A percentile compares a stretch with the other conserved stretches of the same genome.
Evolutionary conservation across 305 asterid genomes (phyloP).

Genomic region (Nicotiana rustica): DNA sequence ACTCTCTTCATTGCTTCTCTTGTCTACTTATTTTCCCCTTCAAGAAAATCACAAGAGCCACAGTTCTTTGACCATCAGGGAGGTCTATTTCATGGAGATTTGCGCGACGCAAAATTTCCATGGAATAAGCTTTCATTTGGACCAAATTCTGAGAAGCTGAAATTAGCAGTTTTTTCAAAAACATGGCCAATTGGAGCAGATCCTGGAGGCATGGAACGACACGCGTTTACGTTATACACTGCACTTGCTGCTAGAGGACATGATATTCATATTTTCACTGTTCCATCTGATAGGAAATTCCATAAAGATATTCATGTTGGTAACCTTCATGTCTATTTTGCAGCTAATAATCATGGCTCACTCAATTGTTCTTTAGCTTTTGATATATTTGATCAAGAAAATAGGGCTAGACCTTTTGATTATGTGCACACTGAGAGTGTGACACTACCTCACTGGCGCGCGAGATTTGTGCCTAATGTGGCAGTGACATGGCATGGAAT

Average conservation of each 20-base stretch:
- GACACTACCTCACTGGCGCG: slow-evolving; percentile 40
- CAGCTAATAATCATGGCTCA: slow-evolving; percentile 36
- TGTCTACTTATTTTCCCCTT: slow-evolving; percentile 31
- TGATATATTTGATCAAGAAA: slow-evolving; percentile 36
- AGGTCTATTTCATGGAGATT: slow-evolving; percentile 26
- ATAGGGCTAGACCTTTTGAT: slow-evolving; percentile 23
- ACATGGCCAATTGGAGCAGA: slow-evolving; percentile 43
- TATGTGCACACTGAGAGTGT: slow-evolving; percentile 39
- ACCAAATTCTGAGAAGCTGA: slow-evolving; percentile 28
- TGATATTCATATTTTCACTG: slow-evolving; percentile 41
- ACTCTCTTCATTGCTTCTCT: slow-evolving; percentile 30
- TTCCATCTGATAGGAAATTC: slow-evolving; percentile 35
- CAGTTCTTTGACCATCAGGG: slow-evolving; percentile 3
- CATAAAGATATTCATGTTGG: slow-evolving; percentile 33
- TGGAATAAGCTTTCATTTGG: slow-evolving; percentile 46
- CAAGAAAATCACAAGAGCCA: neutral
- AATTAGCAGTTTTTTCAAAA: slow-evolving; percentile 40
- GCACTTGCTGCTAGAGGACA: slow-evolving; percentile 40
- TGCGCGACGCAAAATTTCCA: slow-evolving; percentile 33
- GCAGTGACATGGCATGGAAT: slow-evolving; percentile 47
- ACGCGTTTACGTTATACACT: slow-evolving; percentile 37
- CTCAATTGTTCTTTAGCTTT: slow-evolving; percentile 37
- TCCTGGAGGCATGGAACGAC: slow-evolving; percentile 49
- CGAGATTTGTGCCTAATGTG: slow-evolving; percentile 38
- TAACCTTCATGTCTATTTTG: slow-evolving; percentile 36